phyloP scores from a whole-genome alignment of 805 yeast species.

The Lipomyces starkeyi region DNA sequence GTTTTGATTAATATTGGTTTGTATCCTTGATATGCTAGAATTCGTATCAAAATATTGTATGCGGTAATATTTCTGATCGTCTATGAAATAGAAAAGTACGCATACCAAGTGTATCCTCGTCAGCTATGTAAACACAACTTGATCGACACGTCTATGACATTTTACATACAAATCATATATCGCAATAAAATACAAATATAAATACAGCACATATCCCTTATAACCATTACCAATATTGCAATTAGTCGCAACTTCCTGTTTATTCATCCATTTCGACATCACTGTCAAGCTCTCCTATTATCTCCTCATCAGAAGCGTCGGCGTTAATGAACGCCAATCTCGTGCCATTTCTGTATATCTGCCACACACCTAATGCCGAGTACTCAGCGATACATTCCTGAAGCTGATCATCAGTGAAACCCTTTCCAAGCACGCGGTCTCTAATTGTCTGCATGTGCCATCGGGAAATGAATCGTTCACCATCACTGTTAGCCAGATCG shows the following conservation, averaged over 20 bases:
- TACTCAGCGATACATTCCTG: constrained; percentile 78
- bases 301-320: constrained; percentile 14
- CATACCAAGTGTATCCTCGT: no score
- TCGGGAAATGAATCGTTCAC: constrained; percentile 46
- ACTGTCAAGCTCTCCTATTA: background rate
- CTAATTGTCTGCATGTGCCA: constrained; percentile 59
- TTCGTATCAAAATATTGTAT: background rate
- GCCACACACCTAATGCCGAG: constrained; percentile 72
- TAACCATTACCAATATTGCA: background rate
- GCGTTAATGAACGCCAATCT: constrained; percentile 35
- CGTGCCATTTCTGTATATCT: constrained; percentile 28
- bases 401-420: constrained; percentile 81
- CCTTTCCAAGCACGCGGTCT: constrained; percentile 74
- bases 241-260: background rate
- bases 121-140: no score
- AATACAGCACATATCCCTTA: background rate
- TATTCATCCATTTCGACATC: constrained; percentile 28
- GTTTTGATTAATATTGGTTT: background rate
- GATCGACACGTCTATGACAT: no score
- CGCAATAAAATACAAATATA: background rate
- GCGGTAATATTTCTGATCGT: no score
- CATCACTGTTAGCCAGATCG: constrained; percentile 56
- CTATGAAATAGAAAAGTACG: no score
- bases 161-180: background rate
- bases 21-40: no score